These are phyloP conservation scores for Cutaneotrichosporon spelunceum DNA, from an alignment of 1,284 basidiomycete species.

Conservation along the genomic window DNA sequence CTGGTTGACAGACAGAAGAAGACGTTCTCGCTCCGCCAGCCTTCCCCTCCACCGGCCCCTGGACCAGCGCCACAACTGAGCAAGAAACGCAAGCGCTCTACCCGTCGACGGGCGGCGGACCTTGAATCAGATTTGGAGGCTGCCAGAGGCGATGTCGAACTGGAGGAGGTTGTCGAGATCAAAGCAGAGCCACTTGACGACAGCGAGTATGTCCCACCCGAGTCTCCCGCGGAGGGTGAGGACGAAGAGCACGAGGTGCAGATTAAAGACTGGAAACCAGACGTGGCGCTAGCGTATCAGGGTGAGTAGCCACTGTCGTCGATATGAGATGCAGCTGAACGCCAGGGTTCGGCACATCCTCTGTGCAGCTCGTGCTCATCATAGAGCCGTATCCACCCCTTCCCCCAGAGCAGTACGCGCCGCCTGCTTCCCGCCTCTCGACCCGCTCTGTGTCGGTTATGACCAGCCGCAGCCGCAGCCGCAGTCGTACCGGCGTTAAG, in stretches of 20 bases:
- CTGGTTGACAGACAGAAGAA: conserved; percentile 35
- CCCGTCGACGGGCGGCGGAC: conserved; percentile 10
- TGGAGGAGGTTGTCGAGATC: conserved; percentile 25
- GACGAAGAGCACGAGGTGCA: conserved; percentile 18
- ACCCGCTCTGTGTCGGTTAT: conserved; percentile 39
- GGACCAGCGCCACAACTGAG: conserved; percentile 4
- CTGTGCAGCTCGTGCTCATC: conserved; percentile 48
- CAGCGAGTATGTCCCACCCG: conserved; percentile 6
- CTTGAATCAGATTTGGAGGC: neutral
- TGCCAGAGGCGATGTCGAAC: conserved; percentile 14
- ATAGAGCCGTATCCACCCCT: conserved; percentile 49
- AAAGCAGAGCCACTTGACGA: conserved; percentile 25
- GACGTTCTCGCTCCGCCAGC: conserved; percentile 36
- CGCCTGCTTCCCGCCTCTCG: conserved; percentile 45
- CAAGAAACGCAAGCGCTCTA: conserved; percentile 27
- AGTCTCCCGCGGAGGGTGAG: neutral
- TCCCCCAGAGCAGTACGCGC: conserved; percentile 41
- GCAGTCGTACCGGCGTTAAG: conserved; percentile 23
- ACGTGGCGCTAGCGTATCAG: conserved; percentile 41
- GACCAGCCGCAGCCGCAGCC: conserved; percentile 34
- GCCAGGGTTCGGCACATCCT: conserved; percentile 47
- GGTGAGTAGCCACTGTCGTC: conserved; percentile 28
- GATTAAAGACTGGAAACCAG: conserved; percentile 50
- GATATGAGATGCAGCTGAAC: conserved; percentile 4
- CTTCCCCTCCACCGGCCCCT: conserved; percentile 32